Evolutionary conservation across 1,284 basidiomycete species (phyloP).

Genomic region (Earliella scabrosa): DNA sequence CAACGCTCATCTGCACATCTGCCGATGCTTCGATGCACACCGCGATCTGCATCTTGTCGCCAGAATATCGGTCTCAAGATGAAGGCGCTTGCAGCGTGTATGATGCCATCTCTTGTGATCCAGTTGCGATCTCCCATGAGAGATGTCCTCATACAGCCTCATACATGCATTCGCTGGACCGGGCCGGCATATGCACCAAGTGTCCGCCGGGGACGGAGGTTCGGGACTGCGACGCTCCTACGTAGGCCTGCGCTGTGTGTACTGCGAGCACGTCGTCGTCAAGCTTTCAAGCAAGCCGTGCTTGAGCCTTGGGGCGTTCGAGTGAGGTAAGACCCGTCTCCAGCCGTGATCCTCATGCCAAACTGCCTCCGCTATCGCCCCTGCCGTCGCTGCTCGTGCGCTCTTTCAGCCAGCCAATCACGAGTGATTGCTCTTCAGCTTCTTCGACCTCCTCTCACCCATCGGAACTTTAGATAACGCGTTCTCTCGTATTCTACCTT

Average conservation of each 20-base stretch:
- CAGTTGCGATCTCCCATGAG: neutral
- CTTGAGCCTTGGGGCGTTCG: too few relatives aligned
- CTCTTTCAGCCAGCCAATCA: neutral
- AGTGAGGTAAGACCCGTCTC: too few relatives aligned
- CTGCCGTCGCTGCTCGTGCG: neutral
- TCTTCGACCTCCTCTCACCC: neutral
- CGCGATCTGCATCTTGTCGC: slow-evolving; percentile 20
- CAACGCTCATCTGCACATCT: slow-evolving; percentile 7
- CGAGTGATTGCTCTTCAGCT: neutral
- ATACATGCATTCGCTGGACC: neutral
- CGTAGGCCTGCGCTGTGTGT: too few relatives aligned
- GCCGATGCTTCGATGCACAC: neutral
- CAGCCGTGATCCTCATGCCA: too few relatives aligned
- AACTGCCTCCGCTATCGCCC: neutral
- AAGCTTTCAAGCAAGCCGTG: too few relatives aligned
- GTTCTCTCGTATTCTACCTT: neutral
- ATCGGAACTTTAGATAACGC: neutral
- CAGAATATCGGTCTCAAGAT: slow-evolving; percentile 13
- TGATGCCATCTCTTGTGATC: slow-evolving; percentile 19
- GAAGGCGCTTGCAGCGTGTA: neutral
- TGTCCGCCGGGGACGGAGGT: too few relatives aligned
- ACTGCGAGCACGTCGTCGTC: too few relatives aligned
- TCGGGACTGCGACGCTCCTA: too few relatives aligned
- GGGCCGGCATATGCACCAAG: too few relatives aligned
- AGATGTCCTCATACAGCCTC: neutral